A percentile compares a stretch with the other conserved stretches of the same genome.
Conservation (phyloP, 306 rosid species). For the Inga oerstediana region DNA sequence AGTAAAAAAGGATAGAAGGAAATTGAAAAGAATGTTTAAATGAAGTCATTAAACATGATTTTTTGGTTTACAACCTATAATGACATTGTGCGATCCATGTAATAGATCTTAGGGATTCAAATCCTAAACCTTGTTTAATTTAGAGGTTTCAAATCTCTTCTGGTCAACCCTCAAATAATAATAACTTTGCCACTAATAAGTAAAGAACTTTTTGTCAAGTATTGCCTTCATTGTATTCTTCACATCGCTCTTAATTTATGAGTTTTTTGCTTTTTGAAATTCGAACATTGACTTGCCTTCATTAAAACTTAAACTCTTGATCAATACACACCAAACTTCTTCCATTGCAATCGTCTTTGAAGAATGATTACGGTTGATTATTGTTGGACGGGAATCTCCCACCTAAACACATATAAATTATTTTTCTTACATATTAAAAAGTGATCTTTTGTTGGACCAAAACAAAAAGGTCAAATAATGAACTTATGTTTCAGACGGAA, state of each 20-base stretch:
- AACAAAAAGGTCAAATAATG: constrained; percentile 13
- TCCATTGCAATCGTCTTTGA: constrained; percentile 18
- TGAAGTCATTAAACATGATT: too few relatives aligned
- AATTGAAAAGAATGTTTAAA: too few relatives aligned
- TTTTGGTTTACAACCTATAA: too few relatives aligned
- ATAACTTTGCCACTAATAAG: not conserved
- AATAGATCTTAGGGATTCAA: too few relatives aligned
- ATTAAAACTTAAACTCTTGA: not conserved
- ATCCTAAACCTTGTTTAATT: not conserved
- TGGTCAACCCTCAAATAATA: not conserved
- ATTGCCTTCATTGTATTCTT: not conserved
- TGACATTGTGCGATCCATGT: too few relatives aligned
- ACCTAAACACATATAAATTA: not conserved
- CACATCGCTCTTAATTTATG: not conserved
- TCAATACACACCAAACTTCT: constrained; percentile 32
- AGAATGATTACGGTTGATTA: constrained; percentile 2
- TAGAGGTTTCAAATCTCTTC: not conserved
- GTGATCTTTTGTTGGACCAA: not conserved
- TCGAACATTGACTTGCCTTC: not conserved
- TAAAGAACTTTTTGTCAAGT: not conserved
- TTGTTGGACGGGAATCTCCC: constrained; percentile 24
- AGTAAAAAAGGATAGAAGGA: too few relatives aligned
- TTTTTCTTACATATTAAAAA: not conserved
- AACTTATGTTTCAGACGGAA: constrained; percentile 15
- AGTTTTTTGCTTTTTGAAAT: not conserved